phyloP scores from a whole-genome alignment of 371 early-diverging fungal genomes.

The Apophysomyces ossiformis region DNA sequence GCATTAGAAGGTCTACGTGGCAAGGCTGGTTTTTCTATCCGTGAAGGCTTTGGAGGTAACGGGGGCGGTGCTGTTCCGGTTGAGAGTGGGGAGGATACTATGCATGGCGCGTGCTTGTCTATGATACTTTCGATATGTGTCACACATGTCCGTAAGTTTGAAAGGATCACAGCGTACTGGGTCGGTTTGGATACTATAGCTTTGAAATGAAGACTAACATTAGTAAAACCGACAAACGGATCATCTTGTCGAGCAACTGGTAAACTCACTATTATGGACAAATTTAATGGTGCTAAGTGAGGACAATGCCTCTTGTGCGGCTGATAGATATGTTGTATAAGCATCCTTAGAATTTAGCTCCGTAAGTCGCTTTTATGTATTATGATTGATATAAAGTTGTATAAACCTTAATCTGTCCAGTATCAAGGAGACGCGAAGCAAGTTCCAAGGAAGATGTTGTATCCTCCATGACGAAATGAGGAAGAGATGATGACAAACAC shows the following conservation, averaged over 20 bases:
- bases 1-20: slow-evolving; percentile 21
- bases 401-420: slow-evolving; percentile 35
- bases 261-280: slow-evolving; percentile 30
- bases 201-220: neutral
- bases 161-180: slow-evolving; percentile 20
- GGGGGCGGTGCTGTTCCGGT: slow-evolving; percentile 23
- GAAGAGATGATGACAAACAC: slow-evolving; percentile 9
- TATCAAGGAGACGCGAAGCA: slow-evolving; percentile 28
- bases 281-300: slow-evolving; percentile 32
- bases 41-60: slow-evolving; percentile 27
- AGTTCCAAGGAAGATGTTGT: slow-evolving; percentile 25
- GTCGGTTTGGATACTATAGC: slow-evolving; percentile 34
- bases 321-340: slow-evolving; percentile 24
- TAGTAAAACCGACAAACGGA: neutral
- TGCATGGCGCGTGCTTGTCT: slow-evolving; percentile 23
- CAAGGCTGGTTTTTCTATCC: slow-evolving; percentile 23
- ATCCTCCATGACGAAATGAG: slow-evolving; percentile 27
- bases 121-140: slow-evolving; percentile 30
- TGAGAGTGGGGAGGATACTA: neutral
- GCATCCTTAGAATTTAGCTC: slow-evolving; percentile 27
- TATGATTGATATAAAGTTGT: neutral
- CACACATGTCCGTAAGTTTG: slow-evolving; percentile 27
- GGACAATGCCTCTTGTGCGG: slow-evolving; percentile 26
- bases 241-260: slow-evolving; percentile 2
- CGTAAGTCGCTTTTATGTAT: neutral